phyloP scores from a whole-genome alignment of 495 filamentous ascomycete genomes.

The Penicillium mononematosum region DNA sequence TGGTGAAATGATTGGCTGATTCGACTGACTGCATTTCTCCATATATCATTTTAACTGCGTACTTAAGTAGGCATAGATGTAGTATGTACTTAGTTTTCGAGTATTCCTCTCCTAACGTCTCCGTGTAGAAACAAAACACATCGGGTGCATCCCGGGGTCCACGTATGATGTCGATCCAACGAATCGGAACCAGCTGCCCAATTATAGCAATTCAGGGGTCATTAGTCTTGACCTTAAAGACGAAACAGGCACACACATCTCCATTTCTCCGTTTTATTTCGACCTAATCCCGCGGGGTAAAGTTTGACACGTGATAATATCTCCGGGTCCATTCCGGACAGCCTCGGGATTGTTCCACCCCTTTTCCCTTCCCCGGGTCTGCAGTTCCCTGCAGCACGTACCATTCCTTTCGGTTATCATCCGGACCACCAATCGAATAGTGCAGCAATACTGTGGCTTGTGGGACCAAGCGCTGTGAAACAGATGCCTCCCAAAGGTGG shows the following conservation, averaged over 20 bases:
- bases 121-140: not conserved
- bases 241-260: not conserved
- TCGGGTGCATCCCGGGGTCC: conserved; percentile 22
- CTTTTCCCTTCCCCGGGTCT: not conserved
- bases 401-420: not conserved
- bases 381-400: not conserved
- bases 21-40: too few relatives aligned
- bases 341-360: not conserved
- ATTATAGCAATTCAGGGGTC: not conserved
- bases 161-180: not conserved
- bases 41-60: too few relatives aligned
- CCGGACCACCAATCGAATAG: conserved; percentile 7
- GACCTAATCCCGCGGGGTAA: not conserved
- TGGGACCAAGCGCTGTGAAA: conserved; percentile 1
- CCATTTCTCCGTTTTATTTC: not conserved
- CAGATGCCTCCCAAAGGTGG: conserved; percentile 22
- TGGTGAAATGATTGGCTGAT: too few relatives aligned
- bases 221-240: not conserved
- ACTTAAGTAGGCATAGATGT: too few relatives aligned
- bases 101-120: not conserved
- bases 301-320: not conserved
- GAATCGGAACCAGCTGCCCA: not conserved
- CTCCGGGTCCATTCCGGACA: conserved; percentile 5
- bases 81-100: too few relatives aligned
- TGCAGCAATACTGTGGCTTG: not conserved